Base-by-base conservation (phyloP, 2,329 filamentous ascomycete genomes). In the Cladophialophora psammophila region DNA sequence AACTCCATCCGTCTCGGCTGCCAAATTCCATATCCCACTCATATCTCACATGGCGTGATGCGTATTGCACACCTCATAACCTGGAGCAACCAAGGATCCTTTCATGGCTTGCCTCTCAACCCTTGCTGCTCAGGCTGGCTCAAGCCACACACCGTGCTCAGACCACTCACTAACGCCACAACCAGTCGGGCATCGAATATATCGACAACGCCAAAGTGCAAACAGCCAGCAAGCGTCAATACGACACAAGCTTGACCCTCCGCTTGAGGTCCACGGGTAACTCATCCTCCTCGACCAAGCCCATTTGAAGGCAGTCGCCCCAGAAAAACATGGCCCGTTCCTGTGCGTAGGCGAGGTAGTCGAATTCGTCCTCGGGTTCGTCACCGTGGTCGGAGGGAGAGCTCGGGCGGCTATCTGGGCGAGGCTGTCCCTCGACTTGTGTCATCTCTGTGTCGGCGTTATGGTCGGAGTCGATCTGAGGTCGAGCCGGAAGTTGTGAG, bases 291-390 rank as follows among this genome's bases (percentile, higher is more conserved):
- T 86, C 88, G 45, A 95, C 84, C 45, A 99, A 80, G 0, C 93
- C 93, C 78, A 96, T 79, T 63, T 85, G 82, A 64, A 98, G 81
- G 60, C 93, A 89, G 80, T 99, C 95, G 1, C 93, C 94, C 91
- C 94, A 96, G 80, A 99, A 95, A 79, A 97, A 95, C 81, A 95
- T 84, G 0, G 93, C 94, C 13, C 95, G 86, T 71, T 97, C 92
- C 79, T 97, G 92, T 7, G 95, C 89, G 79, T 98, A 99, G 10
- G 87, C 88, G 31, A 99, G 83, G 77, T 98, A 99, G 78, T 99
- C 94, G 76, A 98, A 99, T 75, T 92, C 91, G 52, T 92, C 91
- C 38, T 86, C 87, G 34, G 85, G 86, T 20, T 85, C 83, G 18
- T 63, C 15, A 38, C 12, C 40, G 15, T 35, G 12, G 13, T 58